These are phyloP conservation scores for Macaranga tanarius DNA, from an alignment of 441 rosid species.

Conservation along the genomic window DNA sequence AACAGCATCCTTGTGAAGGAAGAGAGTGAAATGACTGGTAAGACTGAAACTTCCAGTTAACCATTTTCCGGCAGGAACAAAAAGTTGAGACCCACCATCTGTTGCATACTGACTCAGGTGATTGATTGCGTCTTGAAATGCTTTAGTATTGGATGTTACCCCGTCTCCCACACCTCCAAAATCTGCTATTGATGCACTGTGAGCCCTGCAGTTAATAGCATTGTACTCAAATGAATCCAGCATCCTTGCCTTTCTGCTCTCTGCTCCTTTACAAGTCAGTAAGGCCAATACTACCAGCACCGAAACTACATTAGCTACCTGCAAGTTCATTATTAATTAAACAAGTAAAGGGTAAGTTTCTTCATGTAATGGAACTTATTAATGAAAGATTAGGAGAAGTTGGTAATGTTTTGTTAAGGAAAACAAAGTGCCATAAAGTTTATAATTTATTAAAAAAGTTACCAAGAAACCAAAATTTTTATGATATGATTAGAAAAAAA, in stretches of 20 bases:
- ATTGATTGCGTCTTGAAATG: slow-evolving; percentile 43
- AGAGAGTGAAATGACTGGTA: slow-evolving; percentile 72
- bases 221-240: slow-evolving; percentile 53
- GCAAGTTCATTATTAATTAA: slow-evolving; percentile 11
- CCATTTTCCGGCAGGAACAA: slow-evolving; percentile 77
- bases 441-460: no score
- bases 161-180: slow-evolving; percentile 86
- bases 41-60: slow-evolving; percentile 75
- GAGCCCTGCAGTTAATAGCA: slow-evolving; percentile 63
- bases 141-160: slow-evolving; percentile 54
- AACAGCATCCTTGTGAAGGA: slow-evolving; percentile 57
- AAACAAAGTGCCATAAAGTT: no score
- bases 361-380: background rate
- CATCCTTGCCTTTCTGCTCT: slow-evolving; percentile 35
- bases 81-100: slow-evolving; percentile 61
- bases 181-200: slow-evolving; percentile 57
- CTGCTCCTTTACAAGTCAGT: slow-evolving; percentile 31
- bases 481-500: no score
- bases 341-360: background rate
- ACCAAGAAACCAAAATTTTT: no score
- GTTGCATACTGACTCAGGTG: slow-evolving; percentile 47
- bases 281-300: slow-evolving; percentile 27
- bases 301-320: slow-evolving; percentile 28
- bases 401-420: no score
- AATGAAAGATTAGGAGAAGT: background rate